Percentiles rank a stretch among this genome's conserved stretches.
Conservation (phyloP, 192 early-diverging fungal species). For the Podila clonocystis region DNA sequence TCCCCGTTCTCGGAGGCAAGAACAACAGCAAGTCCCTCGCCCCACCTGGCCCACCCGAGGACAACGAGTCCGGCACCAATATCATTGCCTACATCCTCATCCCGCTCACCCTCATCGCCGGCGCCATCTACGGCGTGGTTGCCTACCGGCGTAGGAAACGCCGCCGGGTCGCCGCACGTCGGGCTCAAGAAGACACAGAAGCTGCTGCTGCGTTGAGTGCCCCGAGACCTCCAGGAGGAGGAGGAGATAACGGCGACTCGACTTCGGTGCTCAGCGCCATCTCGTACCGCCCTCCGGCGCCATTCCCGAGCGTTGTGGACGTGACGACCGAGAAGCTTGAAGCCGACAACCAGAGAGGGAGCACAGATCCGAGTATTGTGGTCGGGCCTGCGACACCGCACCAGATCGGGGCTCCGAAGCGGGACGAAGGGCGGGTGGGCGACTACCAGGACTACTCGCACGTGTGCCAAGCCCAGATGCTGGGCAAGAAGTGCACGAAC, state of each 20-base stretch:
- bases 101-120: conserved; percentile 31
- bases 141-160: conserved; percentile 41
- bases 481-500: conserved; percentile 41
- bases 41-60: not conserved
- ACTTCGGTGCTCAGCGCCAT: conserved; percentile 27
- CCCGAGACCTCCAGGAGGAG: not conserved
- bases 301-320: conserved; percentile 37
- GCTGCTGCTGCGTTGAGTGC: not conserved
- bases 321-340: conserved; percentile 32
- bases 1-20: not conserved
- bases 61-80: conserved; percentile 5
- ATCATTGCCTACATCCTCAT: conserved; percentile 23
- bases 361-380: conserved; percentile 11
- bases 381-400: conserved; percentile 2
- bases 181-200: conserved; percentile 26
- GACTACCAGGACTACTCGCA: conserved; percentile 47
- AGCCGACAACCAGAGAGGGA: not conserved
- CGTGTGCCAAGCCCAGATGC: conserved; percentile 35
- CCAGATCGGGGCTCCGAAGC: conserved; percentile 38
- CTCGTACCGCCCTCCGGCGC: conserved; percentile 44
- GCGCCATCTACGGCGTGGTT: conserved; percentile 23
- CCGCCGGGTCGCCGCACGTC: conserved; percentile 9
- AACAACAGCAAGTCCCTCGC: conserved; percentile 3
- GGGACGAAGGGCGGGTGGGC: conserved; percentile 16
- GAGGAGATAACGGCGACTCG: conserved; percentile 5